These are phyloP conservation scores for Apiotrichum akiyoshidainum DNA, from an alignment of 1,284 basidiomycete genomes.

Conservation along the genomic window DNA sequence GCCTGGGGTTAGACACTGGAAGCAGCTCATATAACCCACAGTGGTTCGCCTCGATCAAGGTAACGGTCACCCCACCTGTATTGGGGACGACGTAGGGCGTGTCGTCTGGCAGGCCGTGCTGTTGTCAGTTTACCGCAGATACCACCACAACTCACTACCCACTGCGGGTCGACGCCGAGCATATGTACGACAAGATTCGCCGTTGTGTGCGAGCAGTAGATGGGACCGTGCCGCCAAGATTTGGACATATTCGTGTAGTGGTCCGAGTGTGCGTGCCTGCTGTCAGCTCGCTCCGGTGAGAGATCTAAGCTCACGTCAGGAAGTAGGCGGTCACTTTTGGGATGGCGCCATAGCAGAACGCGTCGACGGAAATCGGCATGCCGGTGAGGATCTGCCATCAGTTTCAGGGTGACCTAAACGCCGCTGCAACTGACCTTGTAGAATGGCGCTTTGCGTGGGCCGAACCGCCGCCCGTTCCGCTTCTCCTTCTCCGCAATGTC, in stretches of 20 bases:
- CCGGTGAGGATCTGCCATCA: slow-evolving; percentile 66
- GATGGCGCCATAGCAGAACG: slow-evolving; percentile 88
- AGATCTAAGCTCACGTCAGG: slow-evolving; percentile 61
- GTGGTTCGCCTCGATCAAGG: slow-evolving; percentile 95
- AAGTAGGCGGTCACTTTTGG: slow-evolving; percentile 85
- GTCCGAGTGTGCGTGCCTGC: slow-evolving; percentile 87
- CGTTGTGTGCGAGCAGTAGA: slow-evolving; percentile 90
- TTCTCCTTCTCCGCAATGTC: slow-evolving; percentile 43
- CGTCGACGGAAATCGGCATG: slow-evolving; percentile 95
- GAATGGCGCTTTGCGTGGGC: slow-evolving; percentile 76
- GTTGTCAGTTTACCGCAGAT: slow-evolving; percentile 17
- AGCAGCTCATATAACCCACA: slow-evolving; percentile 55
- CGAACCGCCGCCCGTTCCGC: slow-evolving; percentile 52
- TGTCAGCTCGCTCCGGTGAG: slow-evolving; percentile 3
- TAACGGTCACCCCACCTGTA: slow-evolving; percentile 82
- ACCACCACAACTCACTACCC: slow-evolving; percentile 62
- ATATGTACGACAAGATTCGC: slow-evolving; percentile 87
- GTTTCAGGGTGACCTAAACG: background rate
- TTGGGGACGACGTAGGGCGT: slow-evolving; percentile 69
- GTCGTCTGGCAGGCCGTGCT: slow-evolving; percentile 69
- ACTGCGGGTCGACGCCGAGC: slow-evolving; percentile 79
- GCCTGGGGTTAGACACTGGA: slow-evolving; percentile 49
- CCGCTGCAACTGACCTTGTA: slow-evolving; percentile 66
- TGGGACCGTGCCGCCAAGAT: slow-evolving; percentile 83
- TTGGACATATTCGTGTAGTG: slow-evolving; percentile 87